Base-by-base conservation (phyloP, 1,284 basidiomycete species). In the Grifola frondosa region DNA sequence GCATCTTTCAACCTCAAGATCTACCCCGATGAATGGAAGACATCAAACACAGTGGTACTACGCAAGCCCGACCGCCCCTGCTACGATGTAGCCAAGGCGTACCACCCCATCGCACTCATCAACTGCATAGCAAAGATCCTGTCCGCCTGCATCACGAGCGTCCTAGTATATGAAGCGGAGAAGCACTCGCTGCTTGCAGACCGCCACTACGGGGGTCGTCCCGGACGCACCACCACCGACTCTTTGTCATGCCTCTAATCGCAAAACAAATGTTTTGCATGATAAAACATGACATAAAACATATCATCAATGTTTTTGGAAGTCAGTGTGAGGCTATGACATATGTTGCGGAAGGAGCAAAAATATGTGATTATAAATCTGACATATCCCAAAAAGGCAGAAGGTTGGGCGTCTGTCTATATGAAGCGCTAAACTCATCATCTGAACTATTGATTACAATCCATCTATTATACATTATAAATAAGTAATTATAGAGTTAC, bases 41-140 rank as follows among this genome's bases (percentile, higher is more conserved):
- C 47, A 0, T 64, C 58, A 3, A 49, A 48, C 9, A 71, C 67
- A 2, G 52, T 68, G 0, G 66, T 71, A 0, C 46, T 75, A 0
- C 44, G 59, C 11, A 76, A 77, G 44, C 69, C 66, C 4, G 65
- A 65, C 0, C 64, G 64, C 21, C 20, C 59, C 0, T 58, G 64
- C 48, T 75, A 76, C 52, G 46, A 53, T 0, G 32, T 56, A 0
- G 49, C 69, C 0, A 64, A 63, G 15, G 53, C 71, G 0, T 73
- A 67, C 44, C 50, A 68, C 0, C 73, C 72, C 0, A 71, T 75
- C 1, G 64, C 65, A 0, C 65, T 76, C 1, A 54, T 67, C 0
- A 57, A 65, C 41, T 64, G 60, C 7, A 53, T 70, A n/a, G 59
- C 60, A 3, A 73, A 73, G 37, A 46, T 68, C 4, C 49, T 67